phyloP scores from a whole-genome alignment of 2,329 filamentous ascomycete genomes.

The Fusarium pininemorale region DNA sequence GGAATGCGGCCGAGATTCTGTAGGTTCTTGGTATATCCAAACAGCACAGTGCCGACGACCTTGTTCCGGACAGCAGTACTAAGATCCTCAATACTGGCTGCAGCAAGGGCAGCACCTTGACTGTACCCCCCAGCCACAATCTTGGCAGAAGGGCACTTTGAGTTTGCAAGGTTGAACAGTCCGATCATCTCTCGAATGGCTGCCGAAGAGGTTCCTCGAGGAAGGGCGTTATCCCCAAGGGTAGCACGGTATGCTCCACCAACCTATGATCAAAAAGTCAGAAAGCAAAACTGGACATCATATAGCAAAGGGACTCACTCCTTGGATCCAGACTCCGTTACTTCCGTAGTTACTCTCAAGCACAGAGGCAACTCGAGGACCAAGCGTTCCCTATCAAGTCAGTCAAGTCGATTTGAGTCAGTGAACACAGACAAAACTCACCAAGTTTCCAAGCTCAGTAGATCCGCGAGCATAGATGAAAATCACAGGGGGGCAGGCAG shows the following conservation, averaged over 20 bases:
- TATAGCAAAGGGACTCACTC: slow-evolving; percentile 40
- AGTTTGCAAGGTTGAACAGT: slow-evolving; percentile 53
- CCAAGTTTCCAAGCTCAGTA: slow-evolving; percentile 51
- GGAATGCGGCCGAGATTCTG: slow-evolving; percentile 52
- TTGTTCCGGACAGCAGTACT: slow-evolving; percentile 43
- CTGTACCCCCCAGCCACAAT: slow-evolving; percentile 54
- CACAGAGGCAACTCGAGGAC: slow-evolving; percentile 42
- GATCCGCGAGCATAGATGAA: slow-evolving; percentile 53
- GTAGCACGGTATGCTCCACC: slow-evolving; percentile 50
- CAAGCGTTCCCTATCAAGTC: slow-evolving; percentile 39
- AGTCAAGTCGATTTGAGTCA: rapidly evolving
- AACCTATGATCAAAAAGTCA: not conserved
- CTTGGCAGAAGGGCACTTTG: slow-evolving; percentile 54
- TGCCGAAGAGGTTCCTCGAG: slow-evolving; percentile 47
- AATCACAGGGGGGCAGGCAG: slow-evolving; percentile 48
- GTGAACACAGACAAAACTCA: not conserved
- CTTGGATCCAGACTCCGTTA: slow-evolving; percentile 53
- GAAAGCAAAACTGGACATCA: rapidly evolving
- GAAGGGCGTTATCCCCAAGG: slow-evolving; percentile 49
- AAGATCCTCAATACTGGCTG: slow-evolving; percentile 51
- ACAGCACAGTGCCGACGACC: slow-evolving; percentile 50
- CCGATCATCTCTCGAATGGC: slow-evolving; percentile 53
- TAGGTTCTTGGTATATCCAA: slow-evolving; percentile 55
- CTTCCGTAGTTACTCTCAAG: slow-evolving; percentile 41
- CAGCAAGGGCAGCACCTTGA: slow-evolving; percentile 56